These are phyloP conservation scores for Fusarium tricinctum DNA, from an alignment of 2,329 filamentous ascomycete species.

Conservation along the genomic window DNA sequence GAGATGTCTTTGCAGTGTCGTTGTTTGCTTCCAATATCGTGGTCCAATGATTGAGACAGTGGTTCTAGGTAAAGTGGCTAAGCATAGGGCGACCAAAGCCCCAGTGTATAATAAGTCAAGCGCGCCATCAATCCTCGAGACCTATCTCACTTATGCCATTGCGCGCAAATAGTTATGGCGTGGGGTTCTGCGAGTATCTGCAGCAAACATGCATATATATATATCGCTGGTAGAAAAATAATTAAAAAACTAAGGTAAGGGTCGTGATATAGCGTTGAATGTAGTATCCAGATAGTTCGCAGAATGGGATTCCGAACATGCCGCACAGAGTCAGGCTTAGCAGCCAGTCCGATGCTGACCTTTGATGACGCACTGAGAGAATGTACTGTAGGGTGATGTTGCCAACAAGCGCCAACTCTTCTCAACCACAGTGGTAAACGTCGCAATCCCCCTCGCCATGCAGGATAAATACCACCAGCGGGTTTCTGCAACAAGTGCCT, in stretches of 20 bases:
- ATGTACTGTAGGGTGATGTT: slow-evolving; percentile 4
- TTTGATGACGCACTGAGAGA: slow-evolving; percentile 32
- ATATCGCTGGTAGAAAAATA: neutral
- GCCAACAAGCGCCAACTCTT: slow-evolving; percentile 6
- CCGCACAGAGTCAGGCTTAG: slow-evolving; percentile 22
- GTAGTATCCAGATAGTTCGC: slow-evolving; percentile 18
- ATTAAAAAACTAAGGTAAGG: neutral
- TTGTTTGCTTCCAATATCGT: slow-evolving; percentile 32
- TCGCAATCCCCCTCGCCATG: slow-evolving; percentile 7
- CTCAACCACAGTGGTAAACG: neutral
- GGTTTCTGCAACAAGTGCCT: slow-evolving; percentile 7
- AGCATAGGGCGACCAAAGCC: neutral
- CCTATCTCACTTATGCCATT: slow-evolving; percentile 20
- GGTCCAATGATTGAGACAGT: slow-evolving; percentile 21
- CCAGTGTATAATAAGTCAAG: slow-evolving; percentile 11
- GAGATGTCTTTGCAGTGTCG: slow-evolving; percentile 37
- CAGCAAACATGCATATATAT: neutral
- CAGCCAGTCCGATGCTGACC: slow-evolving; percentile 25
- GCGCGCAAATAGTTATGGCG: slow-evolving; percentile 40
- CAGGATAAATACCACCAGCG: slow-evolving; percentile 6
- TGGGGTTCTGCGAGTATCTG: slow-evolving; percentile 11
- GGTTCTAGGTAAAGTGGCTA: slow-evolving; percentile 15
- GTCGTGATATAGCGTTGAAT: neutral
- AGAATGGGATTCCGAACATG: slow-evolving; percentile 30
- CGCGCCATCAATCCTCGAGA: slow-evolving; percentile 23